A percentile compares a stretch with the other conserved stretches of the same genome.
These are phyloP conservation scores for Dothideomycetes sp. DNA, from an alignment of 2,329 filamentous ascomycete genomes.

Conservation along the genomic window DNA sequence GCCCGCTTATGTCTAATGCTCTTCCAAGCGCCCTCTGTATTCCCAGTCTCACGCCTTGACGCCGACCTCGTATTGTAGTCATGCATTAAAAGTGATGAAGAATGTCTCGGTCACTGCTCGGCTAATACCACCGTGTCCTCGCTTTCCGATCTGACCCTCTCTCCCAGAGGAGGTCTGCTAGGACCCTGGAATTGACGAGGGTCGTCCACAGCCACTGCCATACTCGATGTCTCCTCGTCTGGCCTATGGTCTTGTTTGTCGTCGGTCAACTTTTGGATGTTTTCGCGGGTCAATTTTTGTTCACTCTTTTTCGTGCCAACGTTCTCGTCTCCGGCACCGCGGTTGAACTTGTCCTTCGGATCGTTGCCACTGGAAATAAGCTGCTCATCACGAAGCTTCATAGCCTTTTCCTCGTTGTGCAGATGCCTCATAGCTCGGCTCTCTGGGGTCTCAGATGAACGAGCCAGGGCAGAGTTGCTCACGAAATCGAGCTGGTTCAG, in stretches of 20 bases:
- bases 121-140: conserved; percentile 3
- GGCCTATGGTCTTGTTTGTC: background rate
- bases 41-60: too few species aligned
- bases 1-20: too few species aligned
- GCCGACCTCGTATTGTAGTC: too few species aligned
- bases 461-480: conserved; percentile 26
- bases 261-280: conserved; percentile 19
- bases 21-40: too few species aligned
- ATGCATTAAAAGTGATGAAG: too few species aligned
- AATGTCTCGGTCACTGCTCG: background rate
- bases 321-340: conserved; percentile 9
- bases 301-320: conserved; percentile 1
- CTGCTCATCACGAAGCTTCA: conserved; percentile 42
- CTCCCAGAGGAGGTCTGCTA: background rate
- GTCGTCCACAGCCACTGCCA: conserved; percentile 6
- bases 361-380: conserved; percentile 37
- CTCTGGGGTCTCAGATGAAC: conserved; percentile 31
- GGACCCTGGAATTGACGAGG: background rate
- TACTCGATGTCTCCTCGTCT: conserved; percentile 6
- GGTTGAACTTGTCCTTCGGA: conserved; percentile 18
- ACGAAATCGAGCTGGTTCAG: conserved; percentile 24
- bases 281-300: conserved; percentile 17
- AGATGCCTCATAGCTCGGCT: conserved; percentile 36
- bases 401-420: conserved; percentile 44
- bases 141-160: conserved; percentile 5